A percentile compares a stretch with the other conserved stretches of the same genome.
Conservation (phyloP, 176 grass and related monocot species). For the Avena insularis region DNA sequence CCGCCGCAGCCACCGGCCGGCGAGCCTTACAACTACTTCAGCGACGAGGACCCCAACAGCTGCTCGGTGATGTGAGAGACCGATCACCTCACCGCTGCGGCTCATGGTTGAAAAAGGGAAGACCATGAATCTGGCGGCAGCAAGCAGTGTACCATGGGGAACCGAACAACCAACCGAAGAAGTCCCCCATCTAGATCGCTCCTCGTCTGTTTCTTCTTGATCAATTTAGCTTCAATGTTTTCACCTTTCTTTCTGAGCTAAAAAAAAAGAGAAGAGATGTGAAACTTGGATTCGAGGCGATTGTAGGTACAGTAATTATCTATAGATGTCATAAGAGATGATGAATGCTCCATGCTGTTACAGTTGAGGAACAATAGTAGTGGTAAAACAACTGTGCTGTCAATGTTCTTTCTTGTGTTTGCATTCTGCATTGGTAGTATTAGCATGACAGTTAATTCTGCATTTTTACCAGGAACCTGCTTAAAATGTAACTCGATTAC, state of each 20-base stretch:
- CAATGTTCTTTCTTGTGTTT: not conserved
- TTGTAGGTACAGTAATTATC: constrained; percentile 83
- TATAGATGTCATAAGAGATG: constrained; percentile 51
- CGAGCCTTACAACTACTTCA: constrained; percentile 70
- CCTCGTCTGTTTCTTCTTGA: constrained; percentile 9
- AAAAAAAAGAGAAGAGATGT: not conserved
- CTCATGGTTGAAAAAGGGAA: constrained; percentile 6
- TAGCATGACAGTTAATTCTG: not conserved
- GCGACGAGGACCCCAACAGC: constrained; percentile 77
- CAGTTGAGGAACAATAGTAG: constrained; percentile 32
- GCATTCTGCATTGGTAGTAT: not conserved
- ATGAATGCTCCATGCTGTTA: constrained; percentile 29
- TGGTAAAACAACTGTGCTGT: constrained; percentile 1
- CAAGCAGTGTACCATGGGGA: constrained; percentile 43
- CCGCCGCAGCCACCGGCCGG: constrained; percentile 46
- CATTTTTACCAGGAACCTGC: not conserved
- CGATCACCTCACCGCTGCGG: not conserved
- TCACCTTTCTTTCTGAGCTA: constrained; percentile 41
- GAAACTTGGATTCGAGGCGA: constrained; percentile 53
- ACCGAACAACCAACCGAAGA: not conserved
- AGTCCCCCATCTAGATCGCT: constrained; percentile 43
- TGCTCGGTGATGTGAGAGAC: constrained; percentile 72
- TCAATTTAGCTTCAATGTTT: constrained; percentile 46
- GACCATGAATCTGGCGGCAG: not conserved
- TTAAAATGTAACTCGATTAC: not conserved